A percentile compares a stretch with the other conserved stretches of the same genome.
These are phyloP conservation scores for Monosporascus sp. DNA, from an alignment of 2,329 filamentous ascomycete genomes.

Conservation along the genomic window DNA sequence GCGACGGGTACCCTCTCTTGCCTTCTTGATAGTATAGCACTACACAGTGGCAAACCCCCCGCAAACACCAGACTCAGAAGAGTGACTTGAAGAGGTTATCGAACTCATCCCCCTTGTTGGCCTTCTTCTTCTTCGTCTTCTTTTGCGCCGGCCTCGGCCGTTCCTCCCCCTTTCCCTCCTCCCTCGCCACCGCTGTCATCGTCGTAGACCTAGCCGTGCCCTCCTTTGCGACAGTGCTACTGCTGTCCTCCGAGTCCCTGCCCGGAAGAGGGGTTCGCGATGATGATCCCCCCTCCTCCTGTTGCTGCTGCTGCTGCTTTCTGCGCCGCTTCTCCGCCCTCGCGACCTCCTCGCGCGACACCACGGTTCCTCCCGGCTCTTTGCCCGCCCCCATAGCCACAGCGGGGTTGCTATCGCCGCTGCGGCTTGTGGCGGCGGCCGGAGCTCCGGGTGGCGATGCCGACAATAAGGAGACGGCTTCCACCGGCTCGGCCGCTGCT, in stretches of 20 bases:
- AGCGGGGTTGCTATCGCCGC: background rate
- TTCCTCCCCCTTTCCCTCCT: constrained; percentile 20
- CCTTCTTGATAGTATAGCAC: too few relatives aligned
- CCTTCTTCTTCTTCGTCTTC: constrained; percentile 51
- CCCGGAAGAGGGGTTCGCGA: background rate
- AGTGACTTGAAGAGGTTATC: constrained; percentile 67
- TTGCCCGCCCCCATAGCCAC: background rate
- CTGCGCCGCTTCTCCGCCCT: constrained; percentile 12
- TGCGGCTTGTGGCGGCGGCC: background rate
- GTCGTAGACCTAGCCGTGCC: background rate
- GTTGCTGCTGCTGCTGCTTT: background rate
- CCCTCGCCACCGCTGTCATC: constrained; percentile 22
- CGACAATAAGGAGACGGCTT: background rate
- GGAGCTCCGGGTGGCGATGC: background rate
- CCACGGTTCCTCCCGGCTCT: constrained; percentile 6
- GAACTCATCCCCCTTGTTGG: constrained; percentile 58
- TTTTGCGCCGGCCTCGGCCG: constrained; percentile 16
- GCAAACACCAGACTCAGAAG: constrained; percentile 25
- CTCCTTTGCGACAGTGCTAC: too few relatives aligned
- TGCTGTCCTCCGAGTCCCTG: background rate
- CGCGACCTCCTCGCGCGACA: constrained; percentile 23
- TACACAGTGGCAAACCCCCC: too few relatives aligned
- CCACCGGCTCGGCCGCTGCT: constrained; percentile 7
- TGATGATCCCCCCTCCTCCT: too few relatives aligned
- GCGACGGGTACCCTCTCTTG: too few relatives aligned